Evolutionary conservation across 2,329 filamentous ascomycete species (phyloP).

Genomic region (Aspergillus alliaceus): DNA sequence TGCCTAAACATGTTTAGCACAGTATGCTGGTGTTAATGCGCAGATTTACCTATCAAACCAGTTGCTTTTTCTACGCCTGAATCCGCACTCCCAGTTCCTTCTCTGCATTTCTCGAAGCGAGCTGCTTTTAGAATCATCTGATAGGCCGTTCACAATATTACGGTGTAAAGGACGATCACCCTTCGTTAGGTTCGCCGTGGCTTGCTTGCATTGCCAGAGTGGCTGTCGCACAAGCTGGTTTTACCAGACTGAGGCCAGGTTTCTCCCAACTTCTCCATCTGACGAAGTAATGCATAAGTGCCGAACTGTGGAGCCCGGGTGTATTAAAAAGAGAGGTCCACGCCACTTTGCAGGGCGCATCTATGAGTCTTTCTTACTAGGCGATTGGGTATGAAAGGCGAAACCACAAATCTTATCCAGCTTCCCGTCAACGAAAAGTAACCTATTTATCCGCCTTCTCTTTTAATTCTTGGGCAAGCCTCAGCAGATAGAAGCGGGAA

Average conservation of each 20-base stretch:
- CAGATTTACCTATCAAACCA: neutral
- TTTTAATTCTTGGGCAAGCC: slow-evolving; percentile 68
- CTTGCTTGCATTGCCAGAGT: neutral
- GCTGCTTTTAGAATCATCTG: neutral
- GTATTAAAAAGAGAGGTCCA: neutral
- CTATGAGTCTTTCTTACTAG: neutral
- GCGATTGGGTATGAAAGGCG: neutral
- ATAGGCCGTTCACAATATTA: neutral
- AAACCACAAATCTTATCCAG: neutral
- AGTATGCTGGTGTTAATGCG: neutral
- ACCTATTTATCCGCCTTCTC: slow-evolving; percentile 26
- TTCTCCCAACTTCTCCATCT: neutral
- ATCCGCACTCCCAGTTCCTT: neutral
- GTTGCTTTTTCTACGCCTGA: neutral
- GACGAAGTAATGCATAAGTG: neutral
- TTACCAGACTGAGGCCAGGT: neutral
- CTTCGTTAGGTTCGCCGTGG: neutral
- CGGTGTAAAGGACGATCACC: neutral
- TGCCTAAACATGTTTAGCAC: neutral
- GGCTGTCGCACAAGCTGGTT: neutral
- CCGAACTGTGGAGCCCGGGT: neutral
- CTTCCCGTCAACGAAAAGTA: neutral
- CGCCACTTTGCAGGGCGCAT: neutral
- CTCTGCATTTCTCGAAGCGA: neutral
- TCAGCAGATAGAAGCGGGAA: slow-evolving; percentile 71